Conservation (phyloP, 305 asterid species). For the Fraxinus baroniana region DNA sequence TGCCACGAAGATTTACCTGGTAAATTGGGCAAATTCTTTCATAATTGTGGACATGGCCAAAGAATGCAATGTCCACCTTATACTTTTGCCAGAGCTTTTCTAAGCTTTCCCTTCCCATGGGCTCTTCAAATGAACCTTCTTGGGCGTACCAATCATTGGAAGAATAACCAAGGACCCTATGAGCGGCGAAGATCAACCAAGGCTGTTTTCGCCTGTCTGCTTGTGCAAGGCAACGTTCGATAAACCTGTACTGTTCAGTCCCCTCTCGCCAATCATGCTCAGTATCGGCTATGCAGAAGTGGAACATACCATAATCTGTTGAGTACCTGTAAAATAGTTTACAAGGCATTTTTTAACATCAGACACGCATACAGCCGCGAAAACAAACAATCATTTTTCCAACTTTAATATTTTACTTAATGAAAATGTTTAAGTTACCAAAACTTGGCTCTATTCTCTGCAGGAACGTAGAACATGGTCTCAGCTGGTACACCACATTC, state of each 20-base stretch:
- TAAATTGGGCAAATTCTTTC: conserved; percentile 55
- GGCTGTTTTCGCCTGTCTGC: conserved; percentile 47
- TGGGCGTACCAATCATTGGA: conserved; percentile 34
- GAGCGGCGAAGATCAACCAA: conserved; percentile 46
- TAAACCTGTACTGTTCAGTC: conserved; percentile 43
- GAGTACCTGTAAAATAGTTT: conserved; percentile 31
- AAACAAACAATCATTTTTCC: not conserved
- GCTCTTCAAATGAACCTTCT: conserved; percentile 51
- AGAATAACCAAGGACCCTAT: conserved; percentile 48
- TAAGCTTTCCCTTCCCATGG: conserved; percentile 45
- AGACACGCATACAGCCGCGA: not conserved
- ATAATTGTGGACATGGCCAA: conserved; percentile 55
- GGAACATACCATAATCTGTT: conserved; percentile 50
- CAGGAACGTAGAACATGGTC: conserved; percentile 34
- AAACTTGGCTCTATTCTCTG: conserved; percentile 40
- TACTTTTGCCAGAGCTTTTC: conserved; percentile 51
- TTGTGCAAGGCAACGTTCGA: conserved; percentile 43
- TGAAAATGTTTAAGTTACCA: conserved; percentile 18
- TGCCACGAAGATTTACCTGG: conserved; percentile 33
- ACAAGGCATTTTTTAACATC: not conserved
- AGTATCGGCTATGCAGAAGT: conserved; percentile 42
- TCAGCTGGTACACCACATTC: conserved; percentile 48
- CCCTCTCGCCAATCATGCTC: conserved; percentile 55
- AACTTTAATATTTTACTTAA: not conserved
- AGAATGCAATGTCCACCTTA: conserved; percentile 53